Evolutionary conservation across 176 grass and related monocot species (phyloP), one percentile per base, ranked within the genome.

Genomic region (Ananas comosus): DNA sequence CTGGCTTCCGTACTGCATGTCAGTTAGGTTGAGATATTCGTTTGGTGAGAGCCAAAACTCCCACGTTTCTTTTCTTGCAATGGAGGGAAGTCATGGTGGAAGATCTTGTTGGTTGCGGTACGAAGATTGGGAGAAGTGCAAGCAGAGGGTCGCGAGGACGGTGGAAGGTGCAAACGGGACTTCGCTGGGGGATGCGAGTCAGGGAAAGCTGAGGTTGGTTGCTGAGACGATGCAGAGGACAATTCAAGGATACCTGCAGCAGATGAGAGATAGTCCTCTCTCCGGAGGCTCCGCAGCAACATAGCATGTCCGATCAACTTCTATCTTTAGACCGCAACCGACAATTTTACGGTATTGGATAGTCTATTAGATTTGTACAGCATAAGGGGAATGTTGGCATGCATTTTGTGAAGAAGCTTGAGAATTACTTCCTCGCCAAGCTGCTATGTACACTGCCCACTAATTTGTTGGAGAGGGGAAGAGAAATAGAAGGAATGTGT

Each of bases 101-200:
- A 91, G 82, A 88, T 85, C 90, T 49, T 99, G 95, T 68, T 99
- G 87, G 87, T 71, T 86, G 70, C 90, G 86, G 50, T 42, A 72
- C n/a, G 94, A 99, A 23, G 90, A 99, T 27, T 99, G 95, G 95
- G 90, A 99, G 47, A 89, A 85, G 70, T 99, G 87, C 73, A 91
- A 88, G 80, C 95, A 88, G 75, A 88, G 86, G 74, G 90, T 99
- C 9, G 67, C 90, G 4, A 89, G 90, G 66, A 86, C 90, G 12
- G 90, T 90, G 33, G 95, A 99, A 57, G 78, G 76, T 81, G 82
- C 88, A 12, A 94, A 92, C 74, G 87, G 72, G 47, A 77, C 78
- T 63, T 86, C 76, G 18, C 64, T 79, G 64, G 89, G 82, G 70
- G 90, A 99, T 81, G 70, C 68, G 2, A 88, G 83, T 74, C 90